Evolutionary conservation across 805 yeast genomes (phyloP).

Genomic region (Myxozyma mucilagina): DNA sequence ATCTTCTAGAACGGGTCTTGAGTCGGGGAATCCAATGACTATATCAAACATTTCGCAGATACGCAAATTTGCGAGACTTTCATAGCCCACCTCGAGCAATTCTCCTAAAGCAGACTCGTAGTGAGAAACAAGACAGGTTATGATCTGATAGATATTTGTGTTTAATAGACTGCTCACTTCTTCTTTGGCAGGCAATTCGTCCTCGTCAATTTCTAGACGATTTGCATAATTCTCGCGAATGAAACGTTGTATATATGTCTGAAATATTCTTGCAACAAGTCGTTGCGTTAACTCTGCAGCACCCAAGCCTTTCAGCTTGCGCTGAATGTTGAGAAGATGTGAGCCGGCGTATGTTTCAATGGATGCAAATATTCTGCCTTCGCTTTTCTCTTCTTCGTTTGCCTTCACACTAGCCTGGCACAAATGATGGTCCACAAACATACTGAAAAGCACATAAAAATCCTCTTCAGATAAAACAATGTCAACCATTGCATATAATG

Average conservation of each 20-base stretch:
- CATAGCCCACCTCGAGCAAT: conserved; percentile 18
- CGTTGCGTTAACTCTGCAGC: conserved; percentile 13
- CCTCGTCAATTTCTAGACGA: conserved; percentile 17
- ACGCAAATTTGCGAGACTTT: conserved; percentile 20
- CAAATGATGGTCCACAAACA: conserved; percentile 15
- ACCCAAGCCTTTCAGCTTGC: conserved; percentile 1
- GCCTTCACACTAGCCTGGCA: background rate
- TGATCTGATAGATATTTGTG: conserved; percentile 8
- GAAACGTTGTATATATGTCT: conserved; percentile 16
- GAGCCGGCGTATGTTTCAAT: background rate
- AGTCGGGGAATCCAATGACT: conserved; percentile 54
- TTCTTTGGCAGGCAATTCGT: conserved; percentile 12
- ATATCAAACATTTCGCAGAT: conserved; percentile 61
- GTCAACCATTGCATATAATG: conserved; percentile 23
- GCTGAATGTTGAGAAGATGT: conserved; percentile 2
- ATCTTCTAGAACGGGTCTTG: conserved; percentile 58
- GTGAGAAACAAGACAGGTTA: conserved; percentile 10
- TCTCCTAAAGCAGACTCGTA: conserved; percentile 4
- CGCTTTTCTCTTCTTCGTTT: background rate
- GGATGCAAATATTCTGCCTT: background rate
- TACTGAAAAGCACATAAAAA: conserved; percentile 14
- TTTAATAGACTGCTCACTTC: conserved; percentile 5
- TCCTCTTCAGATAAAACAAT: conserved; percentile 21
- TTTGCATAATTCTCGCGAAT: conserved; percentile 8
- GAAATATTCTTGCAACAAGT: conserved; percentile 21